These are phyloP conservation scores for Triadica sebifera DNA, from an alignment of 345 rosid genomes.

Conservation along the genomic window DNA sequence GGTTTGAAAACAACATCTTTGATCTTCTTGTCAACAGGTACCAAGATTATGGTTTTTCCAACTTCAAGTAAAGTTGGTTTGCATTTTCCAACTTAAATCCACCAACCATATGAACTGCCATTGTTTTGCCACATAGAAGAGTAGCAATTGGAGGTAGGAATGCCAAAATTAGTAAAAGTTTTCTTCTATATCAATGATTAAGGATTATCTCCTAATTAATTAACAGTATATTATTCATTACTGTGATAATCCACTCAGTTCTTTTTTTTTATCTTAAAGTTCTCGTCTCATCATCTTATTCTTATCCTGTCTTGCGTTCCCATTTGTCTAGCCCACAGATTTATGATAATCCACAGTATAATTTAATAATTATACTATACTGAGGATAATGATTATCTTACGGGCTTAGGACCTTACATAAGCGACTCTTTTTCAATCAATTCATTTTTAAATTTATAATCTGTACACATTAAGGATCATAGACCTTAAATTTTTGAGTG, in stretches of 20 bases:
- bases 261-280: background rate
- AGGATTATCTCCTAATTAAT: background rate
- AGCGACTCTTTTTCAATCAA: background rate
- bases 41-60: background rate
- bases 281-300: background rate
- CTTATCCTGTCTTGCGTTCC: no score
- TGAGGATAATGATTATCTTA: background rate
- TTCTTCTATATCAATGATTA: background rate
- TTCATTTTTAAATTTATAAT: background rate
- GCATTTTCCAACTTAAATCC: slow-evolving; percentile 7
- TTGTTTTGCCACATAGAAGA: background rate
- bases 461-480: background rate
- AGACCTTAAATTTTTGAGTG: background rate
- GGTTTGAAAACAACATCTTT: no score
- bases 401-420: background rate
- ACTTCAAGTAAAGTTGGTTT: background rate
- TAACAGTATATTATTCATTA: background rate
- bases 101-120: background rate
- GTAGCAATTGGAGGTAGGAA: background rate
- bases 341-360: no score
- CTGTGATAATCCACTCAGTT: no score
- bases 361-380: no score
- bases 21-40: background rate
- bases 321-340: no score
- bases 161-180: background rate